Percentiles rank a stretch among this genome's conserved stretches.
These are phyloP conservation scores for Lepidium aucheri DNA, from an alignment of 345 rosid genomes.

Conservation along the genomic window DNA sequence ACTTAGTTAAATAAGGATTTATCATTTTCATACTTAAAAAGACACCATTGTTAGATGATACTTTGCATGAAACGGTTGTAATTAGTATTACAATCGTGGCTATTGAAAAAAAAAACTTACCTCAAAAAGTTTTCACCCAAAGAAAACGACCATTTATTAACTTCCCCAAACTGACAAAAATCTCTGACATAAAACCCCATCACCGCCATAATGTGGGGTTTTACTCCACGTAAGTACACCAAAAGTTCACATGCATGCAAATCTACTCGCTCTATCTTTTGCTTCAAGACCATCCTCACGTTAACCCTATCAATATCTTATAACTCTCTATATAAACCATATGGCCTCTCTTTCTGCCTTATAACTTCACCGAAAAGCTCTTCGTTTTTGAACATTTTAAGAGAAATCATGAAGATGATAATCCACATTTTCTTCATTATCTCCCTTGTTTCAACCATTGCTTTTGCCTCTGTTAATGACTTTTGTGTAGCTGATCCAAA, in stretches of 20 bases:
- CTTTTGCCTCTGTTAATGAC: constrained; percentile 55
- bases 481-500: constrained; percentile 64
- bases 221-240: constrained; percentile 22
- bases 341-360: not conserved
- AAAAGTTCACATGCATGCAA: constrained; percentile 34
- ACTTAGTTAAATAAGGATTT: too few relatives aligned
- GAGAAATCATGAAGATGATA: constrained; percentile 28
- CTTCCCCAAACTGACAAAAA: constrained; percentile 15
- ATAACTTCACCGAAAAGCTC: not conserved
- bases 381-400: not conserved
- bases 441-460: constrained; percentile 38
- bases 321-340: constrained; percentile 15
- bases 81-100: too few relatives aligned
- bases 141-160: not conserved
- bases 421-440: constrained; percentile 32
- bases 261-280: not conserved
- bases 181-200: constrained; percentile 25
- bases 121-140: not conserved
- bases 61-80: too few relatives aligned
- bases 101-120: not conserved
- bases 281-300: constrained; percentile 27
- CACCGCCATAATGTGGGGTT: constrained; percentile 17
- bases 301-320: constrained; percentile 21
- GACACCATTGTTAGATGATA: too few relatives aligned
- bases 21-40: too few relatives aligned